A percentile compares a stretch with the other conserved stretches of the same genome.
These are phyloP conservation scores for Aspergillus clavatus DNA, from an alignment of 2,329 filamentous ascomycete species.

Conservation along the genomic window DNA sequence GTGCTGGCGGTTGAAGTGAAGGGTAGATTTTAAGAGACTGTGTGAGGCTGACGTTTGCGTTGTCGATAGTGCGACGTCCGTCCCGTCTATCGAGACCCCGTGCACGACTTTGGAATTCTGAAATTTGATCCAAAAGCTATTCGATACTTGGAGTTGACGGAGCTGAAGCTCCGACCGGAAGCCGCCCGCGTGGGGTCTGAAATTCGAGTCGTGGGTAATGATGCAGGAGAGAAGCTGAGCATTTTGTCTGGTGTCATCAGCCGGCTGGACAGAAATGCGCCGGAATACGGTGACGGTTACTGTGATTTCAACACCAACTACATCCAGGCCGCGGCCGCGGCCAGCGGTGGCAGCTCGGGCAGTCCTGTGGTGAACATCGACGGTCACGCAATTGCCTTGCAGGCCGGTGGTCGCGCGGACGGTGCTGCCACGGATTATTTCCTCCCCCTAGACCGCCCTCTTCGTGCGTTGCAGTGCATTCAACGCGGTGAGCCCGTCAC, in stretches of 20 bases:
- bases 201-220: constrained; percentile 95
- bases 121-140: constrained; percentile 93
- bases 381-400: constrained; percentile 83
- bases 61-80: constrained; percentile 89
- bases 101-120: constrained; percentile 96
- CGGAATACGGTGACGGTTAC: constrained; percentile 96
- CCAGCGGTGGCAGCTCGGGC: constrained; percentile 95
- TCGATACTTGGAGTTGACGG: constrained; percentile 90
- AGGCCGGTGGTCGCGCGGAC: constrained; percentile 89
- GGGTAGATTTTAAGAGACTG: too few relatives aligned
- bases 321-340: constrained; percentile 95
- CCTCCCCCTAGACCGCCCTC: constrained; percentile 82
- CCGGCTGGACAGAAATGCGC: constrained; percentile 89
- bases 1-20: constrained; percentile 16
- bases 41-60: background rate
- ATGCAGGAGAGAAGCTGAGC: constrained; percentile 96
- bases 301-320: constrained; percentile 97
- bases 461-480: constrained; percentile 81
- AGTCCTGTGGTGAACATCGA: constrained; percentile 96
- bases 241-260: constrained; percentile 97
- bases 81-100: constrained; percentile 94
- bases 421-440: constrained; percentile 98
- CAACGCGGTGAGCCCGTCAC: constrained; percentile 69
- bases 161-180: constrained; percentile 76
- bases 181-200: constrained; percentile 83